These are phyloP conservation scores for Candida sojae DNA, from an alignment of 1,139 yeast genomes.

Conservation along the genomic window DNA sequence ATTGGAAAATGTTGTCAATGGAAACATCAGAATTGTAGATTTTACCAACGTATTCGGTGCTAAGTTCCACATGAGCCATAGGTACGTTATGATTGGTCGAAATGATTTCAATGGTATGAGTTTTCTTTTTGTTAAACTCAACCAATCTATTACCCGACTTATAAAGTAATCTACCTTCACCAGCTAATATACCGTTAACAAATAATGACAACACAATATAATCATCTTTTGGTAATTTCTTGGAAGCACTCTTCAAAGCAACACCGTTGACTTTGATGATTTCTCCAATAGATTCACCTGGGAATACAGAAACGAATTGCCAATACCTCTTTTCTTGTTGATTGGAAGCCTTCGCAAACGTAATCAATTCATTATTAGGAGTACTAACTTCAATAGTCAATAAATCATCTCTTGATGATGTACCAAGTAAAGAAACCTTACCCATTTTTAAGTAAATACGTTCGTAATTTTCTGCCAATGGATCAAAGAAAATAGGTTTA, in stretches of 20 bases:
- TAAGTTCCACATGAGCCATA: constrained; percentile 56
- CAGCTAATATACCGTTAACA: constrained; percentile 63
- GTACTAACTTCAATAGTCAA: constrained; percentile 52
- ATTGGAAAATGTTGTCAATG: constrained; percentile 58
- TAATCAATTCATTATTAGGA: constrained; percentile 48
- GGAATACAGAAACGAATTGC: constrained; percentile 78
- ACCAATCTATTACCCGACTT: constrained; percentile 44
- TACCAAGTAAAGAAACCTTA: constrained; percentile 41
- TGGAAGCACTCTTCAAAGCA: constrained; percentile 34
- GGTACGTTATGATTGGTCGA: constrained; percentile 36
- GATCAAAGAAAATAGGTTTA: constrained; percentile 64
- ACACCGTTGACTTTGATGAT: constrained; percentile 61
- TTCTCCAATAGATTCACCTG: constrained; percentile 77
- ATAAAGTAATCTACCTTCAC: constrained; percentile 51
- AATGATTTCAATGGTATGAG: constrained; percentile 36
- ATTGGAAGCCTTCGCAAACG: constrained; percentile 70
- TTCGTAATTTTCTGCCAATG: constrained; percentile 60
- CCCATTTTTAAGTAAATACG: constrained; percentile 61
- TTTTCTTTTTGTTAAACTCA: constrained; percentile 40
- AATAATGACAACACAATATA: constrained; percentile 58
- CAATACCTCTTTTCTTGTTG: constrained; percentile 56
- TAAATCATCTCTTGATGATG: constrained; percentile 32
- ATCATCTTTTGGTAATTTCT: constrained; percentile 49
- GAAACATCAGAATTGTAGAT: constrained; percentile 61
- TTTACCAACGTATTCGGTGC: constrained; percentile 72